Evolutionary conservation across 1,139 yeast species (phyloP).

Genomic region (Suhomyces bokatorum): DNA sequence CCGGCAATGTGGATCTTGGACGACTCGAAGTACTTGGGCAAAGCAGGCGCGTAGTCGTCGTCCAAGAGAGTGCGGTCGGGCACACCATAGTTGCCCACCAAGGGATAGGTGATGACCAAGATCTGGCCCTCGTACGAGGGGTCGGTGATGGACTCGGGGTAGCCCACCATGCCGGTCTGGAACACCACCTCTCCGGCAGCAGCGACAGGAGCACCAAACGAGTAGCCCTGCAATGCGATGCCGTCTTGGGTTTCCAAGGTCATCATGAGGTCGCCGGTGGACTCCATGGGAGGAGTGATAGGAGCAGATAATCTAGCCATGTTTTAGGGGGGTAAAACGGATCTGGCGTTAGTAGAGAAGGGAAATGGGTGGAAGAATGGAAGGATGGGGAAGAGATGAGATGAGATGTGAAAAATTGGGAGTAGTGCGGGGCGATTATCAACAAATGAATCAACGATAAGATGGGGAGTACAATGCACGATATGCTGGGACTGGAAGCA

Average conservation of each 20-base stretch:
- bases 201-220: constrained; percentile 90
- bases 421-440: too few relatives aligned
- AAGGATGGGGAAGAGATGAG: neutral
- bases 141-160: constrained; percentile 97
- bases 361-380: neutral
- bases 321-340: constrained; percentile 9
- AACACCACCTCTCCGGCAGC: constrained; percentile 98
- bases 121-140: constrained; percentile 99
- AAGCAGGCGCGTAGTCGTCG: constrained; percentile 63
- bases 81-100: constrained; percentile 99
- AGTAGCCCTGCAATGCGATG: constrained; percentile 87
- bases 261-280: constrained; percentile 78
- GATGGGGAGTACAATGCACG: too few relatives aligned
- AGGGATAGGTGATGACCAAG: constrained; percentile 92
- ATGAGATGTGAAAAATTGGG: neutral
- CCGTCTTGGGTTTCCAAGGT: constrained; percentile 94
- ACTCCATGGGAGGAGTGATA: constrained; percentile 84
- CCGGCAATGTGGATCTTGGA: constrained; percentile 93
- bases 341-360: constrained; percentile 6
- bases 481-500: too few relatives aligned
- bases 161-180: constrained; percentile 99
- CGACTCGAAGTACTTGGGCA: constrained; percentile 94
- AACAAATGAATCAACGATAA: neutral
- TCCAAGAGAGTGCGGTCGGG: constrained; percentile 83
- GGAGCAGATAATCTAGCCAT: constrained; percentile 56